Evolutionary conservation across 345 rosid species (phyloP).

Genomic region (Acer campestre): DNA sequence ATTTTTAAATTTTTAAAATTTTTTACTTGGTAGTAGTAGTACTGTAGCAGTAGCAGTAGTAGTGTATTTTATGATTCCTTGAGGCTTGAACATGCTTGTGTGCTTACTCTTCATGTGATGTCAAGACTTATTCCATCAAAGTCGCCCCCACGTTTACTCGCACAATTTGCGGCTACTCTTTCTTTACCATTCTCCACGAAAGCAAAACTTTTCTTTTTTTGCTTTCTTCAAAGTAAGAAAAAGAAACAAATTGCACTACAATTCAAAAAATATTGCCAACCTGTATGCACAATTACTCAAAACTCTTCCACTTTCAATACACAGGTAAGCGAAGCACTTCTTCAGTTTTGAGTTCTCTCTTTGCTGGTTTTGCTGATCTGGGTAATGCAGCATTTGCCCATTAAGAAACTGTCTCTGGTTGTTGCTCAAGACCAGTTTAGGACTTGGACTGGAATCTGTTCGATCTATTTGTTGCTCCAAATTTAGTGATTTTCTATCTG

Average conservation of each 20-base stretch:
- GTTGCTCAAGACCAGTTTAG: constrained; percentile 11
- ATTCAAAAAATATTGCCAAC: constrained; percentile 11
- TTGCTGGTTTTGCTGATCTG: constrained; percentile 16
- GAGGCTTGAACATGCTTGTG: constrained; percentile 21
- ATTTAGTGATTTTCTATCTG: constrained; percentile 21
- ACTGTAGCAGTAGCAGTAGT: not conserved
- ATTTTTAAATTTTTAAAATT: too few species aligned
- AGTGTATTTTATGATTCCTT: not conserved
- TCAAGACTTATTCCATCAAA: constrained; percentile 23
- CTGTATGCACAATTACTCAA: constrained; percentile 11
- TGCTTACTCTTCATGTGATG: constrained; percentile 37
- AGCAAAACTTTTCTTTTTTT: not conserved
- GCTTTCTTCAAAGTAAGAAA: constrained; percentile 10
- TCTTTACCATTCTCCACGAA: constrained; percentile 23
- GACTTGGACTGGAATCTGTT: not conserved
- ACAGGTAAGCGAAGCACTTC: constrained; percentile 14
- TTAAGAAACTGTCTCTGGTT: not conserved
- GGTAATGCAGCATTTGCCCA: constrained; percentile 38
- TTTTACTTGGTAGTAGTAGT: not conserved
- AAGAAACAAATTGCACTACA: not conserved
- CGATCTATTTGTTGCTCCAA: constrained; percentile 12
- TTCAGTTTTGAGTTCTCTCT: constrained; percentile 16
- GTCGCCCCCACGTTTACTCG: constrained; percentile 85
- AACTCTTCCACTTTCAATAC: not conserved
- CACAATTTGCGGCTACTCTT: constrained; percentile 42